Conservation (phyloP, 2,329 filamentous ascomycete genomes). For the Verticillium isaacii region DNA sequence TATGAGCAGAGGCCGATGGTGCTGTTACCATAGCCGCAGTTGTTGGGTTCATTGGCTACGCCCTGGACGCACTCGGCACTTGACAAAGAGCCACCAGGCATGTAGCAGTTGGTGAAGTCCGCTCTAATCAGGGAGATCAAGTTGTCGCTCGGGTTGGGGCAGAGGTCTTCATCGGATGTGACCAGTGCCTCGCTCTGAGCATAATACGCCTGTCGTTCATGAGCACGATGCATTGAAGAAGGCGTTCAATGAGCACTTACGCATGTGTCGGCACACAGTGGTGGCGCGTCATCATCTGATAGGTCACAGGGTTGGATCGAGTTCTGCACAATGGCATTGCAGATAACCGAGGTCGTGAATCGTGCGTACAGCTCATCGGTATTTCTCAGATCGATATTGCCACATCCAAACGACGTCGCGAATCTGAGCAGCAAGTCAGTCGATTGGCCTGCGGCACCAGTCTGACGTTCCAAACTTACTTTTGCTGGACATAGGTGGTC, state of each 20-base stretch:
- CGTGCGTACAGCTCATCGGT: conserved; percentile 83
- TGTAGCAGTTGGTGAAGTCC: conserved; percentile 85
- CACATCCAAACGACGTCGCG: conserved; percentile 74
- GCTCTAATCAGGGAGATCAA: conserved; percentile 76
- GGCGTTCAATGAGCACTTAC: conserved; percentile 39
- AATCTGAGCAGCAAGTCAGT: conserved; percentile 57
- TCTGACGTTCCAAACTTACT: conserved; percentile 53
- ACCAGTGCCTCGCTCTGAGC: conserved; percentile 87
- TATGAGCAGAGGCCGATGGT: conserved; percentile 79
- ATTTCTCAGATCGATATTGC: conserved; percentile 69
- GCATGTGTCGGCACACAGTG: conserved; percentile 87
- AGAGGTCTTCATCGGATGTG: conserved; percentile 67
- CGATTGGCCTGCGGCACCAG: too few relatives aligned
- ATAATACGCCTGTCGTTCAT: conserved; percentile 59
- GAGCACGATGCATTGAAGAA: conserved; percentile 15
- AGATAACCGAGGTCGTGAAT: conserved; percentile 87
- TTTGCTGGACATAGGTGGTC: conserved; percentile 67
- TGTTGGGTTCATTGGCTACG: conserved; percentile 72
- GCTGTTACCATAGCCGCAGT: conserved; percentile 78
- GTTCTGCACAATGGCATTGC: conserved; percentile 90
- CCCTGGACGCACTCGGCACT: conserved; percentile 69
- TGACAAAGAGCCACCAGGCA: conserved; percentile 75
- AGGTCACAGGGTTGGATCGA: conserved; percentile 68
- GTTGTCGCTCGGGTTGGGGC: conserved; percentile 59
- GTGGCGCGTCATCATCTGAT: conserved; percentile 57